Evolutionary conservation across 371 early-diverging fungal genomes (phyloP).

Genomic region (Rhizopus stolonifer): DNA sequence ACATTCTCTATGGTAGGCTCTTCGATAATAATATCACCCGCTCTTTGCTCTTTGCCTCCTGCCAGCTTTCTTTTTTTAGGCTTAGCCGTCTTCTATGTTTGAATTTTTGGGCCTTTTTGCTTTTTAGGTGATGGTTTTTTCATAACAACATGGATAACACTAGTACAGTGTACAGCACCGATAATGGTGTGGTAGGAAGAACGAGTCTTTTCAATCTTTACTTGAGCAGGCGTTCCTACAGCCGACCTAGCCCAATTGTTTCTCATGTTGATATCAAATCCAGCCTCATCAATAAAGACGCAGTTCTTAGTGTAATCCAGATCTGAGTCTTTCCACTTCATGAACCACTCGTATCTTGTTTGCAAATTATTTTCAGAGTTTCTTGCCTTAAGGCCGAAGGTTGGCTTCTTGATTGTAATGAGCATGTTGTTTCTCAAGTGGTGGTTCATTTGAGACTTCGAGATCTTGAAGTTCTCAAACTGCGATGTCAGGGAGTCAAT

Average conservation of each 20-base stretch:
- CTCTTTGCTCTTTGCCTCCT: conserved; percentile 1
- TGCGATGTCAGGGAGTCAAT: conserved; percentile 10
- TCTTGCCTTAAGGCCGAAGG: conserved; percentile 12
- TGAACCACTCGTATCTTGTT: too few species aligned
- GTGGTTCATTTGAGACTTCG: conserved; percentile 11
- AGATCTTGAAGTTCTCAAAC: conserved; percentile 15
- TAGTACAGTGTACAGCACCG: conserved; percentile 10
- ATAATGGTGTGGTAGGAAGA: conserved; percentile 17
- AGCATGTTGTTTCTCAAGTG: too few species aligned
- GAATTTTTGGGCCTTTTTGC: conserved; percentile 6
- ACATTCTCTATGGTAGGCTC: not conserved
- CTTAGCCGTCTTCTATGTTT: not conserved
- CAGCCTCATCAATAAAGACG: too few species aligned
- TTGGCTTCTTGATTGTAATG: conserved; percentile 14
- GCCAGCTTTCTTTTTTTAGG: conserved; percentile 2
- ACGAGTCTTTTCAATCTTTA: conserved; percentile 13
- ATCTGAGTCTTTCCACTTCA: too few species aligned
- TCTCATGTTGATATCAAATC: too few species aligned
- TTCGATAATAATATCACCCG: too few species aligned
- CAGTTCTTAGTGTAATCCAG: too few species aligned
- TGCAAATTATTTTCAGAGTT: conserved; percentile 13
- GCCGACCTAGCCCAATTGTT: too few species aligned
- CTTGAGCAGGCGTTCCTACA: conserved; percentile 8
- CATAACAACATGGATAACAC: conserved; percentile 11
- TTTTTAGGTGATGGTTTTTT: conserved; percentile 11